These are phyloP conservation scores for Neofusicoccum laricinum DNA, from an alignment of 2,329 filamentous ascomycete species.

Conservation along the genomic window DNA sequence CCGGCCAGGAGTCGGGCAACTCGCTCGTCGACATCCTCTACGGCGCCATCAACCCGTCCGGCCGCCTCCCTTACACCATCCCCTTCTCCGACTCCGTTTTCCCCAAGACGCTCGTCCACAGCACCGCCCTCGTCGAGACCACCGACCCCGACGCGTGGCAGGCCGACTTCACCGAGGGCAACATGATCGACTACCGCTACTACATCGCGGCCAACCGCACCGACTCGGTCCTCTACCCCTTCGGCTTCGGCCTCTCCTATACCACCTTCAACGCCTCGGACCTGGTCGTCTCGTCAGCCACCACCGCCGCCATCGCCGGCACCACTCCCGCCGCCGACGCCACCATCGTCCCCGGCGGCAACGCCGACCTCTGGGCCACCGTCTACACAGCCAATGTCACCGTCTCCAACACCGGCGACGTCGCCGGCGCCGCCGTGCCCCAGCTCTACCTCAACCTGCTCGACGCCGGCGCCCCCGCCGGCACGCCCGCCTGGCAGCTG, in stretches of 20 bases:
- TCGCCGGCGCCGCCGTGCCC: constrained; percentile 49
- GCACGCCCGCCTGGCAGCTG: constrained; percentile 48
- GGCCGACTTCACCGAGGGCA: constrained; percentile 51
- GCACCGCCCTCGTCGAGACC: constrained; percentile 28
- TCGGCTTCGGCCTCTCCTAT: constrained; percentile 39
- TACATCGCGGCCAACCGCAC: constrained; percentile 41
- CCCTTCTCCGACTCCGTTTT: constrained; percentile 32
- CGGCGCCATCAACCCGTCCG: constrained; percentile 38
- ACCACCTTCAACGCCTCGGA: constrained; percentile 29
- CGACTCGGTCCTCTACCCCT: constrained; percentile 28
- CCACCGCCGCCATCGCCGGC: not conserved
- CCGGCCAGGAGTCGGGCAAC: constrained; percentile 42
- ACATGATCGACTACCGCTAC: constrained; percentile 54
- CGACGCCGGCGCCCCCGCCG: constrained; percentile 24
- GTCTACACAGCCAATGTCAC: constrained; percentile 42
- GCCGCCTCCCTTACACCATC: constrained; percentile 39
- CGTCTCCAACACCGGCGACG: constrained; percentile 51
- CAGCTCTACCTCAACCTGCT: constrained; percentile 57
- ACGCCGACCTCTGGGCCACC: constrained; percentile 53
- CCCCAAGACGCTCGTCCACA: constrained; percentile 33
- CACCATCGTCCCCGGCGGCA: constrained; percentile 46
- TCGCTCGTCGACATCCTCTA: constrained; percentile 40
- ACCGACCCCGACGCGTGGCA: constrained; percentile 42
- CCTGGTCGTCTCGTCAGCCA: constrained; percentile 1
- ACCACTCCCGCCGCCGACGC: constrained; percentile 19